phyloP scores from a whole-genome alignment of 345 rosid species.

The Orychophragmus violaceus region DNA sequence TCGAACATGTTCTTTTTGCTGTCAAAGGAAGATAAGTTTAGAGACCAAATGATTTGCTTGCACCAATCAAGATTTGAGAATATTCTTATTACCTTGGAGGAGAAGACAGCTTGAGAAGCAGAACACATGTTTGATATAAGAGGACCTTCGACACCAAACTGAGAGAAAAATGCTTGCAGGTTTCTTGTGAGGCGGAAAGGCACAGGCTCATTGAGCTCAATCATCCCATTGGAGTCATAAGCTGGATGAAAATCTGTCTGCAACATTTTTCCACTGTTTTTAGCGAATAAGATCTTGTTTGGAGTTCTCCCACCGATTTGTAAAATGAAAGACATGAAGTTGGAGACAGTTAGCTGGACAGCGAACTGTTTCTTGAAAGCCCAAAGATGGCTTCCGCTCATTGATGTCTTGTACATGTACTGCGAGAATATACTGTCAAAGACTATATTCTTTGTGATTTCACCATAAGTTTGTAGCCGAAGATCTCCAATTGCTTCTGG shows the following conservation, averaged over 20 bases:
- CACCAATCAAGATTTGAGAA: conserved; percentile 4
- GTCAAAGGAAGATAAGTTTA: background rate
- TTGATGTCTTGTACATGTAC: conserved; percentile 86
- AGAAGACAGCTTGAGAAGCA: conserved; percentile 85
- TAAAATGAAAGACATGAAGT: conserved; percentile 94
- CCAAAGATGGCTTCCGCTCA: conserved; percentile 86
- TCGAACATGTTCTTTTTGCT: conserved; percentile 85
- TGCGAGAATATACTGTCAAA: conserved; percentile 81
- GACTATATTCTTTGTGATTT: conserved; percentile 66
- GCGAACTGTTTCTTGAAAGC: conserved; percentile 96
- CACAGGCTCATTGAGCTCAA: conserved; percentile 84
- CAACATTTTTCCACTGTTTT: conserved; percentile 87
- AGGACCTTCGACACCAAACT: conserved; percentile 93
- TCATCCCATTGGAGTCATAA: conserved; percentile 78
- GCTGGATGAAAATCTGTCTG: conserved; percentile 98
- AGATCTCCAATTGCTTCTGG: conserved; percentile 86
- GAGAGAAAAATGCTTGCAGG: conserved; percentile 87
- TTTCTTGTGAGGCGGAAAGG: conserved; percentile 97
- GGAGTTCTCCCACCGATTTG: conserved; percentile 97
- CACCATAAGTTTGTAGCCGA: conserved; percentile 83
- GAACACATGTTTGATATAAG: conserved; percentile 78
- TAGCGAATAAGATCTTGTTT: conserved; percentile 86
- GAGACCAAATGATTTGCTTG: background rate
- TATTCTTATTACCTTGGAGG: conserved; percentile 51
- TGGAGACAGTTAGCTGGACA: conserved; percentile 86